Conservation (phyloP, 2,329 filamentous ascomycete species). For the Claviceps lovelessii region DNA sequence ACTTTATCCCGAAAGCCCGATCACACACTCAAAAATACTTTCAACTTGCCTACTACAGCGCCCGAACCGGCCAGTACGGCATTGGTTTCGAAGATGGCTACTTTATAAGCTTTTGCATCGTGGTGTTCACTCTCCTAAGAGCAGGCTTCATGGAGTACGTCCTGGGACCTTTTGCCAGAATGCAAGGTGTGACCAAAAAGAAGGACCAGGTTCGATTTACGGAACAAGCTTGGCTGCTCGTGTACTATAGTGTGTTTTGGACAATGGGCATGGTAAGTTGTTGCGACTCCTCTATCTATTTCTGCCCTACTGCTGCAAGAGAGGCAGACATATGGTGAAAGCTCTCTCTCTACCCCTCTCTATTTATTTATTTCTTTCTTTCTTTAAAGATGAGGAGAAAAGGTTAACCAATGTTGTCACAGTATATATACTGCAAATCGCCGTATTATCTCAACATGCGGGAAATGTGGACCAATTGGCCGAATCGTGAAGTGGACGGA, state of each 20-base stretch:
- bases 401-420: not conserved
- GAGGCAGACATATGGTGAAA: not conserved
- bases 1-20: slow-evolving; percentile 67
- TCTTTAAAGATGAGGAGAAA: not conserved
- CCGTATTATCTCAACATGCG: slow-evolving; percentile 64
- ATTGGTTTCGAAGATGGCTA: slow-evolving; percentile 68
- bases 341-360: too few relatives aligned
- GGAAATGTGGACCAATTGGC: slow-evolving; percentile 77
- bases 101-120: slow-evolving; percentile 62
- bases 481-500: slow-evolving; percentile 59
- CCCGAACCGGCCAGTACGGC: slow-evolving; percentile 52
- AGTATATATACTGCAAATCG: slow-evolving; percentile 72
- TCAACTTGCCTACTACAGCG: slow-evolving; percentile 69
- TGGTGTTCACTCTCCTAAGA: slow-evolving; percentile 76
- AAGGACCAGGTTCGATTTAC: slow-evolving; percentile 75
- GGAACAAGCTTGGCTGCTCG: slow-evolving; percentile 82
- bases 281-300: not conserved
- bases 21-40: slow-evolving; percentile 78
- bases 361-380: not conserved
- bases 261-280: slow-evolving; percentile 60
- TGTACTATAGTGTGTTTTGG: slow-evolving; percentile 78
- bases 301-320: too few relatives aligned
- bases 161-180: slow-evolving; percentile 60
- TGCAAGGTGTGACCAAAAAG: slow-evolving; percentile 56
- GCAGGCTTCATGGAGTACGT: slow-evolving; percentile 79